Evolutionary conservation across 495 filamentous ascomycete species (phyloP).

Genomic region (Penicillium chermesinum): DNA sequence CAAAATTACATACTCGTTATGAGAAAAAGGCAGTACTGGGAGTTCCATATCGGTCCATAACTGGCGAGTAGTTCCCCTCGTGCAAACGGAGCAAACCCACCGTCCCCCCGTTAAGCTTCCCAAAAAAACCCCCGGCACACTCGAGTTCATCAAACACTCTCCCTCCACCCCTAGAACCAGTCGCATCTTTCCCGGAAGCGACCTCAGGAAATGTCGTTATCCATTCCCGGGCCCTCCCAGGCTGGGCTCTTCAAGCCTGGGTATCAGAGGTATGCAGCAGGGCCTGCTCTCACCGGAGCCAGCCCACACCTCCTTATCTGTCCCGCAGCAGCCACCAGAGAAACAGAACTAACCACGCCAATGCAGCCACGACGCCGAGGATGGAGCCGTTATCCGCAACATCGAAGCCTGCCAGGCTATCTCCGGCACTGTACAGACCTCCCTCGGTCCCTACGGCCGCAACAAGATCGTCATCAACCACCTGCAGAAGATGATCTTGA

Average conservation of each 20-base stretch:
- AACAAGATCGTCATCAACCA: constrained; percentile 99
- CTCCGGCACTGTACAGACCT: constrained; percentile 91
- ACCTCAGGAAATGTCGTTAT: constrained; percentile 74
- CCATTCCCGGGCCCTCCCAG: constrained; percentile 89
- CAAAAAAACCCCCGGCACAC: constrained; percentile 43
- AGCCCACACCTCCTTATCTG: constrained; percentile 29
- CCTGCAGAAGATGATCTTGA: constrained; percentile 98
- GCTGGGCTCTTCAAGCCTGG: constrained; percentile 91
- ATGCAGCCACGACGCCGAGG: constrained; percentile 89
- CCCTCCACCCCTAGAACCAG: constrained; percentile 19
- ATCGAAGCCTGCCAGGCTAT: constrained; percentile 98
- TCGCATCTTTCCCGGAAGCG: constrained; percentile 24
- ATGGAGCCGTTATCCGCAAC: constrained; percentile 96
- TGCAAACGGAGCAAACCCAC: constrained; percentile 46
- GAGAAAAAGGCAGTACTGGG: not conserved
- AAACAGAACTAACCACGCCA: constrained; percentile 5
- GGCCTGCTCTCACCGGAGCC: constrained; percentile 17
- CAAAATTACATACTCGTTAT: not conserved
- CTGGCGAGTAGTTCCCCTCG: constrained; percentile 31
- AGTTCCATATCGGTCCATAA: constrained; percentile 5
- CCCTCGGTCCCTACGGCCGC: constrained; percentile 92
- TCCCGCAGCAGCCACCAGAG: constrained; percentile 2
- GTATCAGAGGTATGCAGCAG: constrained; percentile 81
- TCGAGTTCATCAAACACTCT: constrained; percentile 24
- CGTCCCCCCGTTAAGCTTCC: constrained; percentile 33